Evolutionary conservation across 2,329 filamentous ascomycete genomes (phyloP).

Genomic region (Botryotinia globosa): DNA sequence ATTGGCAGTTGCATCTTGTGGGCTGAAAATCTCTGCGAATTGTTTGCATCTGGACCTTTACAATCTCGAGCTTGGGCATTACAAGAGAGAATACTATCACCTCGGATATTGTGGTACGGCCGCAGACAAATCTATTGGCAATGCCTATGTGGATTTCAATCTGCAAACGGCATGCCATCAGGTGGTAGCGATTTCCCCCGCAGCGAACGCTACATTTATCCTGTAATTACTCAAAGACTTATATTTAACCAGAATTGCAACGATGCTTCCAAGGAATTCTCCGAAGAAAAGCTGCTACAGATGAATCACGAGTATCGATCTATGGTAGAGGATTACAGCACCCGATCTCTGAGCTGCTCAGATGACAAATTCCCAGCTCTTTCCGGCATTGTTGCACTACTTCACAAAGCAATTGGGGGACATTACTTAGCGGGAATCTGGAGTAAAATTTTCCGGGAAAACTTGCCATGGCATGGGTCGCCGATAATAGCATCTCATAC

Average conservation of each 20-base stretch:
- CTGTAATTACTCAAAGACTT: not conserved
- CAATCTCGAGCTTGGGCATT: not conserved
- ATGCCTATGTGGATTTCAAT: not conserved
- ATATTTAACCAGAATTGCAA: not conserved
- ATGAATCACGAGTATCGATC: not conserved
- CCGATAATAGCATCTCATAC: rapidly evolving
- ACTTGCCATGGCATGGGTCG: not conserved
- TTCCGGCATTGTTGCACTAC: not conserved
- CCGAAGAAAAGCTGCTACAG: not conserved
- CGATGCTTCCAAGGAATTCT: not conserved
- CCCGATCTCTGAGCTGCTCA: not conserved
- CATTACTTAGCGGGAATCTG: not conserved
- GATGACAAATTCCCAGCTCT: not conserved
- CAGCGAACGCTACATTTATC: rapidly evolving
- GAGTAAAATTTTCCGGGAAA: not conserved
- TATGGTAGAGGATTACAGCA: not conserved
- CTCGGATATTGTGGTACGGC: not conserved
- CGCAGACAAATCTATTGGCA: not conserved
- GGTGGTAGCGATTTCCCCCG: rapidly evolving
- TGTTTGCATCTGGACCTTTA: not conserved
- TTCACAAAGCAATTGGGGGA: not conserved
- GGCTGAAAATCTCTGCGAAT: rapidly evolving
- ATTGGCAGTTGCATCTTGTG: rapidly evolving
- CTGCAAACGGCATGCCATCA: not conserved
- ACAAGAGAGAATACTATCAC: not conserved